phyloP scores from a whole-genome alignment of 2,329 filamentous ascomycete species.

The Diaporthe sp. region DNA sequence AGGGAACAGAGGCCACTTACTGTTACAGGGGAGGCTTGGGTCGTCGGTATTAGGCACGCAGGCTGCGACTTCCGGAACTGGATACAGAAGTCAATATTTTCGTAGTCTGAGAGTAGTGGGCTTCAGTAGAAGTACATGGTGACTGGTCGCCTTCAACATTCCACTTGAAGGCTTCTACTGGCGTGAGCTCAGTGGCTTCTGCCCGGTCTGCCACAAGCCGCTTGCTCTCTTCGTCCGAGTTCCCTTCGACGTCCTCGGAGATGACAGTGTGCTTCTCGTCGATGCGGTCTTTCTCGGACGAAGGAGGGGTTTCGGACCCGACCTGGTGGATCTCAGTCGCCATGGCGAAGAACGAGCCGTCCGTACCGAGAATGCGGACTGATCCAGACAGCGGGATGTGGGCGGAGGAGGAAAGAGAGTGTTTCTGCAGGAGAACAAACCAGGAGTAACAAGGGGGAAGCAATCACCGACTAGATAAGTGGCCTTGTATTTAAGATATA shows the following conservation, averaged over 20 bases:
- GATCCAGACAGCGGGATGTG: background rate
- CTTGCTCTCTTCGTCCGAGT: constrained; percentile 39
- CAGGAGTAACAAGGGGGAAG: background rate
- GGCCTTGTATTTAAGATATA: background rate
- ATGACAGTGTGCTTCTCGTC: constrained; percentile 37
- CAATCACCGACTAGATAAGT: background rate
- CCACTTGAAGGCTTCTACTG: constrained; percentile 53
- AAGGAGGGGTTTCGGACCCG: constrained; percentile 15
- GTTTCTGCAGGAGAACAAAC: background rate
- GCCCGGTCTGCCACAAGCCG: constrained; percentile 39
- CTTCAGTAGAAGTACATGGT: constrained; percentile 47
- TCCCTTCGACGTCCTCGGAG: constrained; percentile 37
- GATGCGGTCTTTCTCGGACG: background rate
- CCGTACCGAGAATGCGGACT: background rate
- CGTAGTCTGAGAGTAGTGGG: background rate
- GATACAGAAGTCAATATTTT: background rate
- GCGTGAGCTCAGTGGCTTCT: constrained; percentile 50
- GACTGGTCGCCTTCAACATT: constrained; percentile 54
- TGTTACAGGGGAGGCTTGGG: constrained; percentile 50
- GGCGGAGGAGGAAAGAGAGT: background rate
- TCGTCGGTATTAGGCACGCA: constrained; percentile 53
- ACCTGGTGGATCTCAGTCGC: constrained; percentile 37
- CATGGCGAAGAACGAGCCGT: constrained; percentile 27
- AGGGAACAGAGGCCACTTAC: constrained; percentile 39
- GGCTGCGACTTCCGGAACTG: constrained; percentile 54